Base-by-base conservation (phyloP, 352 stramenopile genomes). In the Phytophthora agathidicida region DNA sequence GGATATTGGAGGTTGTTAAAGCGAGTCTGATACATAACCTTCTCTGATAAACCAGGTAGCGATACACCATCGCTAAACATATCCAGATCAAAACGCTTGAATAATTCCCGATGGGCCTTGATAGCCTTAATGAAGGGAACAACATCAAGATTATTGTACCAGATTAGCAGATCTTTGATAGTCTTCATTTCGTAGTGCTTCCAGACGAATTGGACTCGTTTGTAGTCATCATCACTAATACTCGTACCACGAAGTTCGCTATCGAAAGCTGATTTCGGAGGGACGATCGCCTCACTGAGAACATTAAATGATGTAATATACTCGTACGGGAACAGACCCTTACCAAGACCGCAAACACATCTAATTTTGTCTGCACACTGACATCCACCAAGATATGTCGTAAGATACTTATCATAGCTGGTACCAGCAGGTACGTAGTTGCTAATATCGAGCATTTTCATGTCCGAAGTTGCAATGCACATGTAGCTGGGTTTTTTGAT, bases 271-370 rank as follows among this genome's bases (percentile, higher is more conserved):
- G 6, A 32, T 13, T 56, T 32, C 20, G 62, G 52, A 46, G 64
- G 64, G 1, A 70, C 11, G 9, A 7, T 26, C 43, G 49, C 56
- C 32, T 75, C 37, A 20, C 65, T 53, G 5, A 71, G 55, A 14
- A 48, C 44, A 16, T 61, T 39, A 36, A 71, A 75, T 2, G 16
- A 43, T 7, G 53, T 75, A 16, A 75, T 63, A 19, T 71, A 75
- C 33, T 75, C 61, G 23, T 75, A 75, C 27, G 60, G n/a, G n/a
- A n/a, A n/a, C n/a, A n/a, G n/a, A n/a, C 66, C 60, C 19, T 68
- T 75, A 16, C 32, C 44, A 20, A 64, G 35, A 23, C 50, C 61
- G 51, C 67, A 76, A 2, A 45, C 10, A 26, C 60, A 75, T 19
- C 33, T n/a, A 38, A 76, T 61, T 36, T 72, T 72, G 31, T 76